These are phyloP conservation scores for Solanum verrucosum DNA, from an alignment of 257 asterid genomes.

Conservation along the genomic window DNA sequence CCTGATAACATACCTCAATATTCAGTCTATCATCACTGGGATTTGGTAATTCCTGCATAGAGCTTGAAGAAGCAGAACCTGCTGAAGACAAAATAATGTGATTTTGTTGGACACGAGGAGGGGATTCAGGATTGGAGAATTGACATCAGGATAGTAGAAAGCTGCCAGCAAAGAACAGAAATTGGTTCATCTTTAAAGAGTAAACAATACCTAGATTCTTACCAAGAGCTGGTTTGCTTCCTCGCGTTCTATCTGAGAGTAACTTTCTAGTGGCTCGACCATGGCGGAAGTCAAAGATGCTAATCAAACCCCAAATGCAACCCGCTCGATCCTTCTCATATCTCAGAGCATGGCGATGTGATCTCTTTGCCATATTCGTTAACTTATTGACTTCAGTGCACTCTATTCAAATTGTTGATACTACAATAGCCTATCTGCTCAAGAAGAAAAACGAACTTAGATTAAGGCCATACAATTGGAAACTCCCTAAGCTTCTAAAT, in stretches of 20 bases:
- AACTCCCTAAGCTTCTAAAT: neutral
- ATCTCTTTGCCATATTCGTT: conserved; percentile 64
- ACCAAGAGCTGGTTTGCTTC: conserved; percentile 17
- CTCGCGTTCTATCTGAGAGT: conserved; percentile 61
- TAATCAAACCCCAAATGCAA: conserved; percentile 76
- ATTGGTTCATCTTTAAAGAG: neutral
- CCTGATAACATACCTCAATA: neutral
- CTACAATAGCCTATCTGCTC: conserved; percentile 1
- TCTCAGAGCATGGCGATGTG: conserved; percentile 40
- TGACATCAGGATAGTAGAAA: neutral
- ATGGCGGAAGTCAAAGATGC: conserved; percentile 69
- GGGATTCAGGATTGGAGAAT: neutral
- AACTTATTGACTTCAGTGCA: conserved; percentile 4
- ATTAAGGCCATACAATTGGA: neutral
- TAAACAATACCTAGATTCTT: neutral
- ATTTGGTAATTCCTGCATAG: neutral
- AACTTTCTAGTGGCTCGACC: conserved; percentile 62
- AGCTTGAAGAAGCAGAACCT: conserved; percentile 4
- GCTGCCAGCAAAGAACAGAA: neutral
- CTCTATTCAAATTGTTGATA: conserved; percentile 2
- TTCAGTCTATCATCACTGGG: neutral
- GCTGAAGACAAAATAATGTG: neutral
- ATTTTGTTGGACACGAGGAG: neutral
- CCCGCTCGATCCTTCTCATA: conserved; percentile 69
- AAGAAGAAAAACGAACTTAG: neutral